A percentile compares a stretch with the other conserved stretches of the same genome.
These are phyloP conservation scores for Venturia aucupariae DNA, from an alignment of 2,329 filamentous ascomycete species.

Conservation along the genomic window DNA sequence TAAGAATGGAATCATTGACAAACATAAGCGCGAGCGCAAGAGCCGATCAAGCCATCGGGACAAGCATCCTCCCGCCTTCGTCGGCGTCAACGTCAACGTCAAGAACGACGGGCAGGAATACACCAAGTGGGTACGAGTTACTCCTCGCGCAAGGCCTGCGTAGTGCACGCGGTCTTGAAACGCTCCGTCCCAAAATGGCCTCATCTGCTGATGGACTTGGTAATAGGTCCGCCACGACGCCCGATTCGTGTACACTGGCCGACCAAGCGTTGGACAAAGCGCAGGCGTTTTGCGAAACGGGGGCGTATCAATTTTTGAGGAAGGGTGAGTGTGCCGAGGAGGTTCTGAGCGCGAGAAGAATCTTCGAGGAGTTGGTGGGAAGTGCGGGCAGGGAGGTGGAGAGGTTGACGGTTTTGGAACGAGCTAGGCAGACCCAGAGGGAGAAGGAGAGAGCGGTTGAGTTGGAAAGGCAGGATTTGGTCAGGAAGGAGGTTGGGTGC, in stretches of 20 bases:
- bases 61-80: background rate
- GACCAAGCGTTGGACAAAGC: conserved; percentile 74
- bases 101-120: background rate
- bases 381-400: conserved; percentile 46
- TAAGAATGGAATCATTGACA: conserved; percentile 50
- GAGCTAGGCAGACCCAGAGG: background rate
- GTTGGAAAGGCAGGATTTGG: background rate
- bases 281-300: conserved; percentile 74
- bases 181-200: background rate
- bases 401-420: background rate
- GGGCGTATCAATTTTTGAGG: conserved; percentile 81
- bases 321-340: conserved; percentile 77
- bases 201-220: background rate
- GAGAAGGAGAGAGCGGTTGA: conserved; percentile 11
- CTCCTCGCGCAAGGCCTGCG: conserved; percentile 8
- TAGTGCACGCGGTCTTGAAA: background rate
- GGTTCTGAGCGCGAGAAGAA: conserved; percentile 57
- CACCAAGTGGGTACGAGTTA: conserved; percentile 3
- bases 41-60: background rate
- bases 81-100: background rate
- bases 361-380: conserved; percentile 54
- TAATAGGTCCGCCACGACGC: background rate
- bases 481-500: background rate
- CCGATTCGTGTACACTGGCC: conserved; percentile 36
- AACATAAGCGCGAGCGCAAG: conserved; percentile 26